phyloP scores from a whole-genome alignment of 1,139 yeast genomes.

The Kurtzmaniella quercitrusa region DNA sequence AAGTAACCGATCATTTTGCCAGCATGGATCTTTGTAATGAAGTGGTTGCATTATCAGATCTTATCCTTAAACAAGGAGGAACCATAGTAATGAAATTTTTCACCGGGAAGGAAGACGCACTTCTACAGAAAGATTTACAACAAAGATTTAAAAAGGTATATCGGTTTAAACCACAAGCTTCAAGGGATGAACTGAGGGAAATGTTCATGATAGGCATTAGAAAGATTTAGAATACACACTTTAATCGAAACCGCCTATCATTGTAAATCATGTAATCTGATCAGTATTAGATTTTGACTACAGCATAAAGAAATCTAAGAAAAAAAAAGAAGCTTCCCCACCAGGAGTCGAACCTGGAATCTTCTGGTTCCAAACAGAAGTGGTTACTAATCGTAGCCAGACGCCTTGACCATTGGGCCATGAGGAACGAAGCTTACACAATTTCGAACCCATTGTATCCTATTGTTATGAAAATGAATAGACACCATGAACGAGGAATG shows the following conservation, averaged over 20 bases:
- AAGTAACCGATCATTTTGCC: slow-evolving; percentile 40
- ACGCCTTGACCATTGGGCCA: slow-evolving; percentile 58
- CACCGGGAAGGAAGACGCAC: slow-evolving; percentile 35
- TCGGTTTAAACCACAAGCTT: slow-evolving; percentile 34
- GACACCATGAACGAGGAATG: no score
- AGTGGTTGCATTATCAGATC: slow-evolving; percentile 26
- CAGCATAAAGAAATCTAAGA: not conserved
- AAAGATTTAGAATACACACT: slow-evolving; percentile 4
- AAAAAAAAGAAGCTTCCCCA: slow-evolving; percentile 67
- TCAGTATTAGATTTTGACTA: no score
- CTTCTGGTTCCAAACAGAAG: slow-evolving; percentile 69
- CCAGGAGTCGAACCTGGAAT: slow-evolving; percentile 96
- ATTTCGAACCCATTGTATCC: no score
- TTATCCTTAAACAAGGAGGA: slow-evolving; percentile 29
- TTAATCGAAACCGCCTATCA: not conserved
- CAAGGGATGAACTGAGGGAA: slow-evolving; percentile 37
- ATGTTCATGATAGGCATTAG: slow-evolving; percentile 31
- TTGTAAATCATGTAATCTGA: no score
- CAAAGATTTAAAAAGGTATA: slow-evolving; percentile 29
- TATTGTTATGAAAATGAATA: no score
- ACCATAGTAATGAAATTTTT: slow-evolving; percentile 38
- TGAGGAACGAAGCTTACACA: slow-evolving; percentile 46
- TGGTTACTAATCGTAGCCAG: slow-evolving; percentile 51
- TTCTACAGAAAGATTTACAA: slow-evolving; percentile 22
- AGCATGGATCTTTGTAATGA: slow-evolving; percentile 45